phyloP scores from a whole-genome alignment of 352 stramenopile species.

The Phytophthora cryptogea region DNA sequence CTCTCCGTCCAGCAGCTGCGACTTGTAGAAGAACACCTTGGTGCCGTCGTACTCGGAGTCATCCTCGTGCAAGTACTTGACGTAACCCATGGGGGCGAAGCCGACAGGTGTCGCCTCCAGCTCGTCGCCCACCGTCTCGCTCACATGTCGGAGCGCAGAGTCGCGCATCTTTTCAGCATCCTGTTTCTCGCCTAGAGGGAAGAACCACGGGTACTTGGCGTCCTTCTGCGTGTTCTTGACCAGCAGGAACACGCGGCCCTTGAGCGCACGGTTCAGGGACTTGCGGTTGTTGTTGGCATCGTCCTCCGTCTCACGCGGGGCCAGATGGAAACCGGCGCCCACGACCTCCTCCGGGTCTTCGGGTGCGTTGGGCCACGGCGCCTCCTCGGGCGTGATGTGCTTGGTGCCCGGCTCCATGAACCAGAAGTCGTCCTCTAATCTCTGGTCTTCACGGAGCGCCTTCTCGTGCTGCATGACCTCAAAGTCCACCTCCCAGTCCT shows the following conservation, averaged over 20 bases:
- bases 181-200: conserved; percentile 67
- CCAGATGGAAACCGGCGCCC: conserved; percentile 75
- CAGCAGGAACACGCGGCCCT: conserved; percentile 79
- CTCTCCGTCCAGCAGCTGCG: conserved; percentile 63
- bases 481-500: conserved; percentile 79
- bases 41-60: conserved; percentile 67
- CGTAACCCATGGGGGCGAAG: conserved; percentile 76
- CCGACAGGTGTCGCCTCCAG: conserved; percentile 61
- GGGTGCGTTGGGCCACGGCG: conserved; percentile 58
- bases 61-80: conserved; percentile 70
- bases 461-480: conserved; percentile 82
- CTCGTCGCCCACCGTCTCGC: conserved; percentile 46
- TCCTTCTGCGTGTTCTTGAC: conserved; percentile 56
- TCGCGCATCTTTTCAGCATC: conserved; percentile 82
- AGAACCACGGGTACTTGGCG: conserved; percentile 80
- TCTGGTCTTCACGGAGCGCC: conserved; percentile 71
- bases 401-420: conserved; percentile 78
- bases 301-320: conserved; percentile 79
- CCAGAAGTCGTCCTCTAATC: conserved; percentile 84
- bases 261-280: conserved; percentile 83
- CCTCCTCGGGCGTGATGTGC: conserved; percentile 80
- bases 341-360: conserved; percentile 73
- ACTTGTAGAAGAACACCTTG: conserved; percentile 91
- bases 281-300: conserved; percentile 82
- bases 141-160: conserved; percentile 67